Percentiles rank a stretch among this genome's conserved stretches.
Evolutionary conservation across 495 filamentous ascomycete genomes (phyloP).

Genomic region (Antarctomyces pellizariae): DNA sequence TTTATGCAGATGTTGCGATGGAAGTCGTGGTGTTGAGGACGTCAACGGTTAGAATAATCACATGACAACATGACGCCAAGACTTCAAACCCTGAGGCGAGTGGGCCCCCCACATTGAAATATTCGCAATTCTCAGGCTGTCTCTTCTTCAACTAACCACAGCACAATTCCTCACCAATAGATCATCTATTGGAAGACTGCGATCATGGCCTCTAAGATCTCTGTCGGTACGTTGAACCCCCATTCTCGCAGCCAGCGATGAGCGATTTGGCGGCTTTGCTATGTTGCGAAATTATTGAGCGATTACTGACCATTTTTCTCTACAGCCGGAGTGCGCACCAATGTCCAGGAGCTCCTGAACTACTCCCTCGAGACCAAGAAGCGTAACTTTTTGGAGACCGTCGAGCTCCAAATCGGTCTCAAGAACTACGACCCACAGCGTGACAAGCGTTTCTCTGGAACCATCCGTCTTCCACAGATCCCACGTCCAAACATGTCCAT

Average conservation of each 20-base stretch:
- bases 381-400: constrained; percentile 96
- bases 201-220: constrained; percentile 71
- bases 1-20: too few species aligned
- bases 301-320: constrained; percentile 12
- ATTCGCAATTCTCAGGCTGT: not conserved
- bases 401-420: constrained; percentile 90
- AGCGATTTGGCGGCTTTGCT: not conserved
- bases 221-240: constrained; percentile 41
- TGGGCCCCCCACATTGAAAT: not conserved
- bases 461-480: constrained; percentile 74
- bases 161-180: constrained; percentile 46
- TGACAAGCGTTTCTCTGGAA: constrained; percentile 99
- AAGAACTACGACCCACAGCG: constrained; percentile 99
- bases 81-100: not conserved
- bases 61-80: too few species aligned
- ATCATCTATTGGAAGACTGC: constrained; percentile 44
- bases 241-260: constrained; percentile 1
- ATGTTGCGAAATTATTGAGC: constrained; percentile 2
- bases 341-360: constrained; percentile 73
- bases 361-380: constrained; percentile 97
- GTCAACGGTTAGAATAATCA: too few species aligned
- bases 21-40: too few species aligned
- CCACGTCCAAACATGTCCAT: constrained; percentile 87
- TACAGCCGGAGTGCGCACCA: constrained; percentile 82
- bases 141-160: constrained; percentile 9